phyloP scores from a whole-genome alignment of 225 moss, liverwort and hornwort species.

The Pseudoscleropodium purum region DNA sequence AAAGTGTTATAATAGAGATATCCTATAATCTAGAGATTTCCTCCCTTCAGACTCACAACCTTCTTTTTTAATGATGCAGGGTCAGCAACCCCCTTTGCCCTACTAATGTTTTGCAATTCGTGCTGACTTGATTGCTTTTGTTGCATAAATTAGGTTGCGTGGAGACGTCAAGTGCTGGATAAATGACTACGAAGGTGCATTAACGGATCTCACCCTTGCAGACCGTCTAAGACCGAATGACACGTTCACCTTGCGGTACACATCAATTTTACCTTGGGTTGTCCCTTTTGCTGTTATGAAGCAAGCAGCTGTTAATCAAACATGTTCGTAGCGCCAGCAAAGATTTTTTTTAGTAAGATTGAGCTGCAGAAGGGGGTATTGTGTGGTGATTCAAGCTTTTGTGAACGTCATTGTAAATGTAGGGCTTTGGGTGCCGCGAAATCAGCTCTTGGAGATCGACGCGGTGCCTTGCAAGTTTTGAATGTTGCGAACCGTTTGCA shows the following conservation, averaged over 20 bases:
- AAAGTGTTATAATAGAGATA: background rate
- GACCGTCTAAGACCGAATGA: constrained; percentile 31
- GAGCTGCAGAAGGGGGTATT: background rate
- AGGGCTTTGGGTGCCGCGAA: constrained; percentile 53
- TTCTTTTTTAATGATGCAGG: background rate
- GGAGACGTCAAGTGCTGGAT: constrained; percentile 55
- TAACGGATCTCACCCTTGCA: constrained; percentile 38
- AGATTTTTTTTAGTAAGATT: background rate
- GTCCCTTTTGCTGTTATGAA: background rate
- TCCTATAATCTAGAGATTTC: background rate
- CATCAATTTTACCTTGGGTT: background rate
- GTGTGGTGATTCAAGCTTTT: background rate
- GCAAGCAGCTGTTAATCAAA: background rate
- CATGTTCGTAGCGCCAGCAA: background rate
- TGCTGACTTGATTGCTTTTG: background rate
- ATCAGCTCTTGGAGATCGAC: constrained; percentile 42
- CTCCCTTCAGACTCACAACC: background rate
- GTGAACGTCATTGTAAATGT: background rate
- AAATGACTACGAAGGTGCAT: constrained; percentile 43
- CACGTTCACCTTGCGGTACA: constrained; percentile 32
- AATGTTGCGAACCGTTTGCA: constrained; percentile 36
- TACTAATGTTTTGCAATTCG: background rate
- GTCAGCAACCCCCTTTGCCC: background rate
- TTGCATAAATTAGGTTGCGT: constrained; percentile 23
- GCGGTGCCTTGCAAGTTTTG: constrained; percentile 37